phyloP scores from a whole-genome alignment of 805 yeast genomes.

The Barnettozyma siamensis region DNA sequence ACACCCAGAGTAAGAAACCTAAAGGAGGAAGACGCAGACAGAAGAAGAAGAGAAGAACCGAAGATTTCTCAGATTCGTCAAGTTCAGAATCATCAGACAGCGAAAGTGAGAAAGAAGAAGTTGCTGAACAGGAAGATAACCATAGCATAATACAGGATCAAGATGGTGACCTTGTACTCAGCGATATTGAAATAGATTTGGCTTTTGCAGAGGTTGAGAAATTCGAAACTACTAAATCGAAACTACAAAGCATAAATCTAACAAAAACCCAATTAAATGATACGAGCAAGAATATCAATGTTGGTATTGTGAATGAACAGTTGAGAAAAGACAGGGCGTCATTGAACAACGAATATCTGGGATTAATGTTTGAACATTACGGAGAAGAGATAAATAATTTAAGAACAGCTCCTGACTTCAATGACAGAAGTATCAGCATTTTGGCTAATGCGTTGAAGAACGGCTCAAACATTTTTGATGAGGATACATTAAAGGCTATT shows the following conservation, averaged over 20 bases:
- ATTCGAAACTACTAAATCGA: constrained; percentile 11
- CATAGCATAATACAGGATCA: constrained; percentile 8
- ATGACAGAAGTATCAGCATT: constrained; percentile 39
- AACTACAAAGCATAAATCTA: constrained; percentile 20
- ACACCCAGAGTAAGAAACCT: constrained; percentile 10
- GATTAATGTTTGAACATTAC: constrained; percentile 50
- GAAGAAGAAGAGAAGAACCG: constrained; percentile 79
- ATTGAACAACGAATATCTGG: constrained; percentile 46
- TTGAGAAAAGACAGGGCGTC: constrained; percentile 29
- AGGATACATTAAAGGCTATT: constrained; percentile 13
- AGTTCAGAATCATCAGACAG: constrained; percentile 37
- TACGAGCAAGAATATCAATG: constrained; percentile 25
- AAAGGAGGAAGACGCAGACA: constrained; percentile 38
- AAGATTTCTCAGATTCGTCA: constrained; percentile 55
- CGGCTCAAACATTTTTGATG: constrained; percentile 14
- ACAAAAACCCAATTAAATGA: constrained; percentile 32
- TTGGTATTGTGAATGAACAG: constrained; percentile 25
- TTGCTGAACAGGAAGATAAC: constrained; percentile 5
- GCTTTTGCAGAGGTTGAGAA: constrained; percentile 11
- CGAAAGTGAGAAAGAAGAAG: constrained; percentile 20
- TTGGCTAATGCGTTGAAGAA: constrained; percentile 16
- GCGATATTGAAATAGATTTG: constrained; percentile 28
- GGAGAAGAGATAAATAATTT: constrained; percentile 34
- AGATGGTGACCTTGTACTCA: constrained; percentile 24
- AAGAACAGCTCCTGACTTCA: constrained; percentile 61